phyloP scores from a whole-genome alignment of 163 green algal genomes.

The Scenedesmus sp. region DNA sequence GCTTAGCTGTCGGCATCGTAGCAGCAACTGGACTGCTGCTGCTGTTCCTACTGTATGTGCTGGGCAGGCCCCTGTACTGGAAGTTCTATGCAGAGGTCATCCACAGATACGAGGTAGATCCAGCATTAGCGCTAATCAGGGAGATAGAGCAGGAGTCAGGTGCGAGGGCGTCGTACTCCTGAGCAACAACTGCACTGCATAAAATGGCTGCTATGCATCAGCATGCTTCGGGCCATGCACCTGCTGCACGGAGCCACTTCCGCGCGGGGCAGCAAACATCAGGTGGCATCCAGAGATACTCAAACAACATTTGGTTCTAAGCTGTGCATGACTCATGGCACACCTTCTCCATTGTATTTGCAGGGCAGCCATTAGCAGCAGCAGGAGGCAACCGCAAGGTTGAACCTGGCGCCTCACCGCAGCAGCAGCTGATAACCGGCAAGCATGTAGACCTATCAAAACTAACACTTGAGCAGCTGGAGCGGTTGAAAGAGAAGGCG shows the following conservation, averaged over 20 bases:
- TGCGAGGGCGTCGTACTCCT: neutral
- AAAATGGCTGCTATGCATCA: neutral
- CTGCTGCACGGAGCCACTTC: neutral
- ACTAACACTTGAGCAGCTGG: constrained; percentile 46
- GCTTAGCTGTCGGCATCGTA: constrained; percentile 57
- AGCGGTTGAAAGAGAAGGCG: constrained; percentile 15
- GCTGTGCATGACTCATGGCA: neutral
- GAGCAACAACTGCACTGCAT: constrained; percentile 1
- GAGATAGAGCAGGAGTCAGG: constrained; percentile 41
- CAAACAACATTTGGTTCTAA: neutral
- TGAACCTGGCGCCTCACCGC: neutral
- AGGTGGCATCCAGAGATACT: no score
- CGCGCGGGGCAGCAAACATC: no score
- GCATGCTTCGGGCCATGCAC: neutral
- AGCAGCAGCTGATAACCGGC: neutral
- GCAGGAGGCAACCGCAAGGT: neutral
- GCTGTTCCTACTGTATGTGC: constrained; percentile 41
- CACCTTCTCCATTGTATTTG: neutral
- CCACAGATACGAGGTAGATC: constrained; percentile 61
- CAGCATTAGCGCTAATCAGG: constrained; percentile 43
- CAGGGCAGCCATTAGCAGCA: constrained; percentile 35
- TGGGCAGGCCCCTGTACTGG: constrained; percentile 57
- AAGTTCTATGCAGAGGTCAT: constrained; percentile 59
- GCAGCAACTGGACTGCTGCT: constrained; percentile 27
- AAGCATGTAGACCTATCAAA: constrained; percentile 17